These are phyloP conservation scores for Colletotrichum aenigma DNA, from an alignment of 2,329 filamentous ascomycete genomes.

Conservation along the genomic window DNA sequence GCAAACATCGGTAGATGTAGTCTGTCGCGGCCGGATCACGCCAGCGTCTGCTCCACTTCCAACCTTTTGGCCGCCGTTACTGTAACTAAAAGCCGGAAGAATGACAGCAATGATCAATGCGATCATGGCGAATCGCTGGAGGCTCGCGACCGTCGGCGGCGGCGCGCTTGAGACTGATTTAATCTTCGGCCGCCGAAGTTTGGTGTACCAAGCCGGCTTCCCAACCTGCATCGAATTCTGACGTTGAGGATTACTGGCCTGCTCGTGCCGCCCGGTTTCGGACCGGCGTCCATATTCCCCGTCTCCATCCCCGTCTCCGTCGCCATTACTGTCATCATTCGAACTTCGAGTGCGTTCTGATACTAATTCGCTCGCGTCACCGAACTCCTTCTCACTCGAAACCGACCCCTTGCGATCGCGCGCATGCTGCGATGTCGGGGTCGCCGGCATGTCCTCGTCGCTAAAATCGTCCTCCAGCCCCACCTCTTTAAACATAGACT, in stretches of 20 bases:
- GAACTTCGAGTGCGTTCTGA: background rate
- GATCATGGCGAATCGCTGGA: conserved; percentile 52
- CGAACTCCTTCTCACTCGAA: conserved; percentile 33
- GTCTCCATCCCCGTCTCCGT: conserved; percentile 27
- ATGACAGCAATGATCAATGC: conserved; percentile 55
- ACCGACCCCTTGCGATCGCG: conserved; percentile 14
- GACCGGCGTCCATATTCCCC: conserved; percentile 18
- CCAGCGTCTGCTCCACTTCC: conserved; percentile 52
- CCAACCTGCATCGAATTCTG: conserved; percentile 8
- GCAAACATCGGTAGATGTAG: conserved; percentile 52
- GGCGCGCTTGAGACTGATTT: conserved; percentile 48
- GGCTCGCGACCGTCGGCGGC: conserved; percentile 41
- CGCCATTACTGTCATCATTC: background rate
- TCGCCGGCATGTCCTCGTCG: conserved; percentile 21
- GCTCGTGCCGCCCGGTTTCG: background rate
- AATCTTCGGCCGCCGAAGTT: conserved; percentile 46
- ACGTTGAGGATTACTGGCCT: conserved; percentile 26
- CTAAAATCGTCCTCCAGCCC: conserved; percentile 44
- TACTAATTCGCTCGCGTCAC: conserved; percentile 29
- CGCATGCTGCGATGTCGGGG: background rate
- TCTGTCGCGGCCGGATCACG: conserved; percentile 36
- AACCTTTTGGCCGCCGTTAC: conserved; percentile 41
- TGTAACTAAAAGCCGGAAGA: conserved; percentile 50
- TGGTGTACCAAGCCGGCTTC: conserved; percentile 44
- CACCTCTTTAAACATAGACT: conserved; percentile 57